Base-by-base conservation (phyloP, 2,329 filamentous ascomycete genomes). In the Phaeosphaeria sp. region DNA sequence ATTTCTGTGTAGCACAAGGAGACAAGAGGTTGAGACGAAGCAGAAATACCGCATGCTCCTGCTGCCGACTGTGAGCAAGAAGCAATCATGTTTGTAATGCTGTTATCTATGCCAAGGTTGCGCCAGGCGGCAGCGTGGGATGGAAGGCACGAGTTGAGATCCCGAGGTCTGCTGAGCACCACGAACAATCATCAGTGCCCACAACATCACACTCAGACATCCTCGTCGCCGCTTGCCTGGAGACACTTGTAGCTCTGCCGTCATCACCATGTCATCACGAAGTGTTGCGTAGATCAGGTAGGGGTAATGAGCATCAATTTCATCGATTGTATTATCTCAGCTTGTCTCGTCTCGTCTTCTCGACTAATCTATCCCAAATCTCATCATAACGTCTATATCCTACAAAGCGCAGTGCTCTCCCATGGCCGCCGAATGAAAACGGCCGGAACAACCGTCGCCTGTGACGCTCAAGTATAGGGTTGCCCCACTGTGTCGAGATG, bases 91-190 rank as follows among this genome's bases (percentile, higher is more conserved):
- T 47, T 56, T 60, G 59, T 65, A 64, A 69, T 68, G 46, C 33
- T 33, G 56, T 70, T 68, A 65, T 57, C 54, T 48, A 60, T 60
- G 66, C 67, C 63, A 66, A 67, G 67, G 20, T 58, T 18, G 15
- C 22, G n/a, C 11, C 20, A 53, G 56, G 57, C 52, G 60, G 42
- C 54, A 60, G 57, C 62, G 66, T 66, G 66, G 66, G 66, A 64
- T 61, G 43, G n/a, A n/a, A n/a, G n/a, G n/a, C 43, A 53, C 21
- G 9, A 39, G n/a, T 25, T 20, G 33, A 36, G 30, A 36, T 13
- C 13, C 30, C 30, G 30, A 36, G 43, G 23, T 46, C 43, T 27
- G 43, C 43, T 22, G 23, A 17, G 23, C 10, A 23, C 43, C 21
- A 25, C 21, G 7, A 46, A 23, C 43, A 5, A 23, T 22, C 43